These are phyloP conservation scores for Pyrenophora graminea DNA, from an alignment of 2,329 filamentous ascomycete species.

Conservation along the genomic window DNA sequence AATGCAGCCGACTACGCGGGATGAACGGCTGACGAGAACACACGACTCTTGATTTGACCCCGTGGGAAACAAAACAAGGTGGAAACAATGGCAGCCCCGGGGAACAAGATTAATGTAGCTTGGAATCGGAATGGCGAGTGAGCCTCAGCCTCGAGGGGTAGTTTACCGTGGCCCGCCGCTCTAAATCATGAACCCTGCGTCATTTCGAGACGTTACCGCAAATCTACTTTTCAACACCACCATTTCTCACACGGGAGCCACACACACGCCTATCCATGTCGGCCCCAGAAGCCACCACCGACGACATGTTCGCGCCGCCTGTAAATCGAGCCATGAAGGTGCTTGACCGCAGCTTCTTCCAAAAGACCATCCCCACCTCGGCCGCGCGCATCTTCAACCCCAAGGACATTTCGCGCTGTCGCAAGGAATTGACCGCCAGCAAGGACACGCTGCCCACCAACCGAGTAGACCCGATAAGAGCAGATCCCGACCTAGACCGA, in stretches of 20 bases:
- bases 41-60: too few species aligned
- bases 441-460: conserved; percentile 69
- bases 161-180: too few species aligned
- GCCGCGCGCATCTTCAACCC: conserved; percentile 78
- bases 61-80: too few species aligned
- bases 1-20: conserved; percentile 11
- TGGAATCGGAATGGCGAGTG: too few species aligned
- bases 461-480: conserved; percentile 63
- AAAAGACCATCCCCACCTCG: conserved; percentile 72
- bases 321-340: conserved; percentile 77
- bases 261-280: conserved; percentile 32
- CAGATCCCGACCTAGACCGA: conserved; percentile 64
- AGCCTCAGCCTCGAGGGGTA: too few species aligned
- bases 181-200: conserved; percentile 7
- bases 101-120: not conserved
- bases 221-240: conserved; percentile 4
- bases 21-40: too few species aligned
- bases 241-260: not conserved
- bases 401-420: conserved; percentile 73
- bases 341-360: conserved; percentile 83
- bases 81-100: too few species aligned
- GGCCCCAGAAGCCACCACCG: conserved; percentile 36
- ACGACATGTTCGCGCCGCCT: conserved; percentile 73
- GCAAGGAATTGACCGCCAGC: conserved; percentile 67
- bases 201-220: conserved; percentile 5